Evolutionary conservation across 2,329 filamentous ascomycete species (phyloP).

Genomic region (Cercospora sp.): DNA sequence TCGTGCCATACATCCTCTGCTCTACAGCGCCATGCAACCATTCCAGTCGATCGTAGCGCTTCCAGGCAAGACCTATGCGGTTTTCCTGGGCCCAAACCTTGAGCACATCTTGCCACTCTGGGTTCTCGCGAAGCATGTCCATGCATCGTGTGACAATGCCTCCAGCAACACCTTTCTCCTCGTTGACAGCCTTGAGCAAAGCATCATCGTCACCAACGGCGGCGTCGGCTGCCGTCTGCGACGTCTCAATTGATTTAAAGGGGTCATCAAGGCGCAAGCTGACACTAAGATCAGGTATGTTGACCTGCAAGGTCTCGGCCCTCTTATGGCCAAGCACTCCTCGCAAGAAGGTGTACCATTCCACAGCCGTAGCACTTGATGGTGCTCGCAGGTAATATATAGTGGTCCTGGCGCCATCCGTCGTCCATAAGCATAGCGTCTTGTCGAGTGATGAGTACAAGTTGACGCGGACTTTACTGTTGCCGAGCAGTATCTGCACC

Average conservation of each 20-base stretch:
- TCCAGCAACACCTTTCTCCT: conserved; percentile 58
- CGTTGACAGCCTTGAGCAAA: conserved; percentile 47
- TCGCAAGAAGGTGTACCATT: conserved; percentile 68
- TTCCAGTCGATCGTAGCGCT: conserved; percentile 67
- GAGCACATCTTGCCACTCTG: conserved; percentile 62
- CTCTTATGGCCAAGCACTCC: conserved; percentile 61
- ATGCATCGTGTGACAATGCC: conserved; percentile 60
- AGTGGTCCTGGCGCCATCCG: conserved; percentile 54
- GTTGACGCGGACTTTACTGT: conserved; percentile 58
- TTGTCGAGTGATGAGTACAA: conserved; percentile 68
- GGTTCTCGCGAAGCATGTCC: conserved; percentile 57
- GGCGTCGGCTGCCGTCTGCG: conserved; percentile 44
- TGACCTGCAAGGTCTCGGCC: conserved; percentile 58
- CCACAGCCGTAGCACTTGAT: conserved; percentile 62
- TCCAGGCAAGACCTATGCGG: conserved; percentile 67
- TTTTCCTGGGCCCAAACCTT: conserved; percentile 59
- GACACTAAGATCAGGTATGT: conserved; percentile 64
- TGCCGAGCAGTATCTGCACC: conserved; percentile 59
- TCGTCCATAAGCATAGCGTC: conserved; percentile 64
- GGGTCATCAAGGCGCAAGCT: conserved; percentile 61
- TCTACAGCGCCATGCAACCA: conserved; percentile 68
- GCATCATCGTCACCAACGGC: conserved; percentile 51
- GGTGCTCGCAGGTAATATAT: conserved; percentile 65
- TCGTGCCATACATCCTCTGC: conserved; percentile 67
- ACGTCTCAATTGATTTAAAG: conserved; percentile 55